Conservation (phyloP, 2,329 filamentous ascomycete genomes). For the Zasmidium citrigriseum region DNA sequence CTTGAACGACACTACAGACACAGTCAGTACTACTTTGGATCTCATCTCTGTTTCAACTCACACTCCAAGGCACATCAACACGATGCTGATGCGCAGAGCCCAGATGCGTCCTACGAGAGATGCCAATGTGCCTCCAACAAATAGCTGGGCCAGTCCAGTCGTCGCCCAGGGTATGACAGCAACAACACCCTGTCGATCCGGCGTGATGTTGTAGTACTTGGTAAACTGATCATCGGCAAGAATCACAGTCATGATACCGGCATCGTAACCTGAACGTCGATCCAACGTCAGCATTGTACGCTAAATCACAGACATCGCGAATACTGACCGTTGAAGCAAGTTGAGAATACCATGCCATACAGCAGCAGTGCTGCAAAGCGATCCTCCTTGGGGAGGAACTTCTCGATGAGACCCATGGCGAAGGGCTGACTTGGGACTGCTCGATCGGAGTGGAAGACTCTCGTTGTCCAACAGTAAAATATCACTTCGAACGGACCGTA, state of each 20-base stretch:
- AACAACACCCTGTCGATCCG: slow-evolving; percentile 40
- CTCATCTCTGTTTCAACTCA: slow-evolving; percentile 12
- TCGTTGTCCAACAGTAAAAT: background rate
- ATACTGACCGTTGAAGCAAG: slow-evolving; percentile 43
- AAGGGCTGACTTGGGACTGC: background rate
- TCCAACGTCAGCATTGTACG: background rate
- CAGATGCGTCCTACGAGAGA: slow-evolving; percentile 41
- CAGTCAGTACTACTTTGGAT: background rate
- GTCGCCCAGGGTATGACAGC: slow-evolving; percentile 47
- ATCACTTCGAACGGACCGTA: background rate
- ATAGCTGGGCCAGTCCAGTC: slow-evolving; percentile 43
- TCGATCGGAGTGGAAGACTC: background rate
- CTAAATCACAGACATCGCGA: background rate
- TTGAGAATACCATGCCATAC: slow-evolving; percentile 44
- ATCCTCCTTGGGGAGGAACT: slow-evolving; percentile 42
- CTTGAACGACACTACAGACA: slow-evolving; percentile 38
- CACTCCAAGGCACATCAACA: slow-evolving; percentile 43
- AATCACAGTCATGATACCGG: slow-evolving; percentile 48
- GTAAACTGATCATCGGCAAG: slow-evolving; percentile 46
- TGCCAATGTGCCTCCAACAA: slow-evolving; percentile 42
- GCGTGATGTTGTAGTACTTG: slow-evolving; percentile 41
- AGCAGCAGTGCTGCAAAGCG: slow-evolving; percentile 40
- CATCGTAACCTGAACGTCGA: slow-evolving; percentile 36
- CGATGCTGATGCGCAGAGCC: slow-evolving; percentile 43
- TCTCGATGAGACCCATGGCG: slow-evolving; percentile 35